These are phyloP conservation scores for Candida easanensis DNA, from an alignment of 805 yeast species.

Conservation along the genomic window DNA sequence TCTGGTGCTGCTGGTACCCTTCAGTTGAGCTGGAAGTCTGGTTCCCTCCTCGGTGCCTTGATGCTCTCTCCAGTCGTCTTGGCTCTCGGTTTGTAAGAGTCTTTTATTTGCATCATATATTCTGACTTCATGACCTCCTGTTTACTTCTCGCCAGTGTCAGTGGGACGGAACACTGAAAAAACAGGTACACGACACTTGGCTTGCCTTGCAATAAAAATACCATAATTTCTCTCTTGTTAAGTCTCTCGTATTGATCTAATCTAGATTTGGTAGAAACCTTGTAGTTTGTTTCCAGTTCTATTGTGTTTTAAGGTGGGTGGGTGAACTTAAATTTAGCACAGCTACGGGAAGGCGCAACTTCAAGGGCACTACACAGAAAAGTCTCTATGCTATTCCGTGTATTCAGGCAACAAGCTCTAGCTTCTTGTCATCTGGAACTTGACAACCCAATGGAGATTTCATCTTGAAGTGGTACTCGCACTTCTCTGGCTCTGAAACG, in stretches of 20 bases:
- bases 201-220: too few relatives aligned
- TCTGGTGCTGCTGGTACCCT: slow-evolving; percentile 32
- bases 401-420: background rate
- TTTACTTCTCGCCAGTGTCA: background rate
- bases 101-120: background rate
- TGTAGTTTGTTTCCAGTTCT: too few relatives aligned
- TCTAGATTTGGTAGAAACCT: too few relatives aligned
- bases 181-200: background rate
- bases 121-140: background rate
- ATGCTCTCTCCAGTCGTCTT: slow-evolving; percentile 36
- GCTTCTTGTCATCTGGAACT: background rate
- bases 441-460: slow-evolving; percentile 41
- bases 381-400: too few relatives aligned
- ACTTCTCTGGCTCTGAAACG: slow-evolving; percentile 86
- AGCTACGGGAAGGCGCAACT: too few relatives aligned
- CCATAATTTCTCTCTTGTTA: too few relatives aligned
- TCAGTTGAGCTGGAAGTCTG: slow-evolving; percentile 40
- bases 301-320: too few relatives aligned
- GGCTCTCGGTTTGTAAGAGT: slow-evolving; percentile 27
- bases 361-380: too few relatives aligned
- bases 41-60: slow-evolving; percentile 36
- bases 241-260: too few relatives aligned
- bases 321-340: too few relatives aligned
- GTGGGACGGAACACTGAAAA: background rate
- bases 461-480: slow-evolving; percentile 62